Evolutionary conservation across 2,329 filamentous ascomycete species (phyloP), one percentile per base, ranked within the genome.

Genomic region (Colletotrichum noveboracense): DNA sequence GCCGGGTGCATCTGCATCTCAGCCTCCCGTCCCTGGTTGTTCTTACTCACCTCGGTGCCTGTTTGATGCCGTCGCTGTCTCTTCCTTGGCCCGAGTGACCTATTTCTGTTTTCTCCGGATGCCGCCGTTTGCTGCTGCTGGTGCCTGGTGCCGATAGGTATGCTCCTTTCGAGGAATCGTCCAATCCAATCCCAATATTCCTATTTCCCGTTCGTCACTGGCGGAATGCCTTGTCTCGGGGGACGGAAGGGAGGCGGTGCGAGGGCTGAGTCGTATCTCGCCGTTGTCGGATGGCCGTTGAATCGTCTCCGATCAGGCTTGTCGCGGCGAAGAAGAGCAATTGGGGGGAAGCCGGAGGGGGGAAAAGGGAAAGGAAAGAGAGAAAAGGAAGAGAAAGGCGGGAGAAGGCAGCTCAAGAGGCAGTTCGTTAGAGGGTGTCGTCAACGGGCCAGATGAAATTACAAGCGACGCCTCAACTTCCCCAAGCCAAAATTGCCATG

Each of bases 191-290:
- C 7, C 62, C 38, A 14, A 60, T 21, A 10, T 61, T 24, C 30
- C 52, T 56, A 32, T 61, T 30, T 55, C 56, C 38, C 38, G 62
- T 72, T 61, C 26, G 56, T 64, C 52, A 38, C 24, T 32, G 64
- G 60, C 36, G 56, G 70, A 75, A 73, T 75, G 73, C 38, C 70
- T 75, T 71, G 70, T 70, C 56, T 62, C 55, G 70, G 70, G 48
- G 36, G 52, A 64, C 34, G 43, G 21, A 30, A 64, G 43, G 56
- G 70, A 75, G 73, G 73, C 73, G 70, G 73, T 73, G 70, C 73
- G 73, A 75, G 58, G 73, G 73, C 73, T 75, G 73, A 73, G 73
- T 75, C 73, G 73, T 75, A 73, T 75, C 64, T 73, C 70, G 73
- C 73, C 73, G 73, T 75, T 75, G 64, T 75, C 70, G 73, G 73